phyloP scores from a whole-genome alignment of 2,329 filamentous ascomycete genomes.

The Ambrosiella cleistominuta region DNA sequence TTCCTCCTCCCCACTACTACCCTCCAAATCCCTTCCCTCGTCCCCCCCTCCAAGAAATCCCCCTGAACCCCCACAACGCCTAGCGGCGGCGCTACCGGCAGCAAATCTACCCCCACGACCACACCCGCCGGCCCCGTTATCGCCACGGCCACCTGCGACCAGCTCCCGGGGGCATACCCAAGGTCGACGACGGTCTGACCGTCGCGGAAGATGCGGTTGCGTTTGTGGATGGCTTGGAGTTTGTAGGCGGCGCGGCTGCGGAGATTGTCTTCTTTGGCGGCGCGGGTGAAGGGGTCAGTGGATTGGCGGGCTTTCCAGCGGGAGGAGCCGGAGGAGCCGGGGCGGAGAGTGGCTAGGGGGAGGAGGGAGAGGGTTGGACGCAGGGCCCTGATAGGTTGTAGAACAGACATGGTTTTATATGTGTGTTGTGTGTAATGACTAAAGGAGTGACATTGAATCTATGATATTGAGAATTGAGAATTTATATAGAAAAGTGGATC shows the following conservation, averaged over 20 bases:
- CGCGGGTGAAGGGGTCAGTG: slow-evolving; percentile 52
- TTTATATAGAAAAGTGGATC: not conserved
- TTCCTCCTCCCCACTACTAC: slow-evolving; percentile 47
- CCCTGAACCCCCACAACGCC: slow-evolving; percentile 93
- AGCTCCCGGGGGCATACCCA: slow-evolving; percentile 60
- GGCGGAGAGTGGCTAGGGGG: not conserved
- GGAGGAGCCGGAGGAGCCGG: slow-evolving; percentile 15
- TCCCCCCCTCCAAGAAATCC: slow-evolving; percentile 61
- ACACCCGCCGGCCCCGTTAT: slow-evolving; percentile 59
- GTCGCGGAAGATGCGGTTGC: slow-evolving; percentile 58
- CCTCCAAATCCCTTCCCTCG: slow-evolving; percentile 60
- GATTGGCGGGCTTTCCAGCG: slow-evolving; percentile 71
- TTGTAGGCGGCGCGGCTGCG: slow-evolving; percentile 93
- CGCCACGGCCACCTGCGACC: slow-evolving; percentile 66
- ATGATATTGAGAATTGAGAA: not conserved
- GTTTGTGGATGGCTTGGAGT: slow-evolving; percentile 71
- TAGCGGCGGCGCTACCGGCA: slow-evolving; percentile 75
- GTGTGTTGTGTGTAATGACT: not conserved
- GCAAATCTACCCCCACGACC: slow-evolving; percentile 82
- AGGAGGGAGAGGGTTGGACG: not conserved
- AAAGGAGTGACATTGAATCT: not conserved
- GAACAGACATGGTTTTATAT: not conserved
- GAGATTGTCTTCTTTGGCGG: slow-evolving; percentile 61
- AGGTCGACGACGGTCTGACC: slow-evolving; percentile 84
- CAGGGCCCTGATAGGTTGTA: not conserved